These are phyloP conservation scores for Suillus subluteus DNA, from an alignment of 768 basidiomycete species.

Conservation along the genomic window DNA sequence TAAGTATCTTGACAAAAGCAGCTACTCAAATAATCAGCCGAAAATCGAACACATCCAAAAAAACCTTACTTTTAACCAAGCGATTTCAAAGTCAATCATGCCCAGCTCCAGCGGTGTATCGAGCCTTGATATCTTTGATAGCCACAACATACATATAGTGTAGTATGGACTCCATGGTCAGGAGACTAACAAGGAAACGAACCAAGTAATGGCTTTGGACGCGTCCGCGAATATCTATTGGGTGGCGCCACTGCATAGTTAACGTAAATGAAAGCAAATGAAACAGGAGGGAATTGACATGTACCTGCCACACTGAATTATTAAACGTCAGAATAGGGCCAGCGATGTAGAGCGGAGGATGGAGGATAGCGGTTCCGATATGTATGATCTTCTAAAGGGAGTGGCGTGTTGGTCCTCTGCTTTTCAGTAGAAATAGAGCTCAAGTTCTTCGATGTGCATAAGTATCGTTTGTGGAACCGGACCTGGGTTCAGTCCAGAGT, in stretches of 20 bases:
- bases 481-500: too few relatives aligned
- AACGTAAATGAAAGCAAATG: conserved; percentile 4
- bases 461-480: conserved; percentile 1
- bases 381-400: conserved; percentile 62
- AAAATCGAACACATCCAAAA: neutral
- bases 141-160: conserved; percentile 98
- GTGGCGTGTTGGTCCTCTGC: conserved; percentile 58
- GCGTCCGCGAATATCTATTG: conserved; percentile 46
- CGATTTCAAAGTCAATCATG: conserved; percentile 98
- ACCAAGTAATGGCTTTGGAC: conserved; percentile 57
- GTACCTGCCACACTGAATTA: conserved; percentile 92
- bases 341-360: conserved; percentile 93
- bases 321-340: conserved; percentile 97
- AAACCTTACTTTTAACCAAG: conserved; percentile 88
- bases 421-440: conserved; percentile 52
- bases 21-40: conserved; percentile 45
- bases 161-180: conserved; percentile 89
- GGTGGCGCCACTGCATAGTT: conserved; percentile 58
- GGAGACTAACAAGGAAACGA: conserved; percentile 70
- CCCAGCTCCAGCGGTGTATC: conserved; percentile 81
- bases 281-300: conserved; percentile 21
- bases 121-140: conserved; percentile 87
- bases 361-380: conserved; percentile 77
- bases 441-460: conserved; percentile 24
- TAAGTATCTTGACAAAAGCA: conserved; percentile 86